Evolutionary conservation across 225 moss, liverwort and hornwort species (phyloP).

Genomic region (Physcomitrium patens): DNA sequence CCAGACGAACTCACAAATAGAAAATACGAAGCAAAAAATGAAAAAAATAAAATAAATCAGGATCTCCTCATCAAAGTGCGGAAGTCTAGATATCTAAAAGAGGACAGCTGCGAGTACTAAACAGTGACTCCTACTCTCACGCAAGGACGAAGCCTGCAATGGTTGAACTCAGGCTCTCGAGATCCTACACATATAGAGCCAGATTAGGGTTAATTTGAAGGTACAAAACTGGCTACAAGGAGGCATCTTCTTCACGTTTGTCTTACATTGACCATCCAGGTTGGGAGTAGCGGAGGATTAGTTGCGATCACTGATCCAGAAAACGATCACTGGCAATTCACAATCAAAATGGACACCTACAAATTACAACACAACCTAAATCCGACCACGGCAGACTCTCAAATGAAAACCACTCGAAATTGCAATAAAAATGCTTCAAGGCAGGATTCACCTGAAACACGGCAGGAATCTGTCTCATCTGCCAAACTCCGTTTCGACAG

Average conservation of each 20-base stretch:
- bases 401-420: background rate
- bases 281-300: background rate
- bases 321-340: slow-evolving; percentile 18
- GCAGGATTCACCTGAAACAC: slow-evolving; percentile 20
- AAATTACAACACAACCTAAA: background rate
- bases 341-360: background rate
- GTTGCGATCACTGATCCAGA: no score
- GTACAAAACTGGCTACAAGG: background rate
- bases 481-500: background rate
- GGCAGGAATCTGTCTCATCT: slow-evolving; percentile 2
- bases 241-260: background rate
- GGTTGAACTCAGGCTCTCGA: background rate
- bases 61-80: background rate
- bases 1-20: background rate
- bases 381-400: background rate
- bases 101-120: background rate
- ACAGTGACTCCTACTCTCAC: background rate
- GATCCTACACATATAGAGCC: background rate
- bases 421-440: no score
- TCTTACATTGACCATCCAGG: background rate
- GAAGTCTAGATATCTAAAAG: background rate
- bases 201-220: background rate
- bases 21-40: background rate
- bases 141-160: background rate
- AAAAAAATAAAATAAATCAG: background rate